Percentiles rank a stretch among this genome's conserved stretches.
Conservation (phyloP, 352 stramenopile species). For the Phytophthora pseudosyringae region DNA sequence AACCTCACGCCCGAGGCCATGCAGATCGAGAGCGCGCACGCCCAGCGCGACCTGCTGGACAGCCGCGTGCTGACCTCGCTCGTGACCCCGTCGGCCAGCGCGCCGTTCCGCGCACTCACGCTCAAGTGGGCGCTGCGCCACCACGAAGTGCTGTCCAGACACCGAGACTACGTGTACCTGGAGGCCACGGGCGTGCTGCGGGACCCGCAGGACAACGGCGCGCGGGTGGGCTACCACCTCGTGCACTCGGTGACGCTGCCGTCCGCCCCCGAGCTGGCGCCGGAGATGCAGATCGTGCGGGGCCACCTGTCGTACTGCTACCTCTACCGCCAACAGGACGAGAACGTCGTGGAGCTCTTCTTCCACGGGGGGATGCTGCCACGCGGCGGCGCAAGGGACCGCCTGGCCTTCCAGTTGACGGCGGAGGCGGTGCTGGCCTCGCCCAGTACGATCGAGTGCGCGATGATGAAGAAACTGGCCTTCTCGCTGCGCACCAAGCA, state of each 20-base stretch:
- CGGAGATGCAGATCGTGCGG: conserved; percentile 71
- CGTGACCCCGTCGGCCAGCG: conserved; percentile 39
- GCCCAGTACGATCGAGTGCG: conserved; percentile 51
- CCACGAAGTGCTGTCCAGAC: conserved; percentile 61
- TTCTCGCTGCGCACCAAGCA: conserved; percentile 58
- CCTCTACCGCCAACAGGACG: conserved; percentile 48
- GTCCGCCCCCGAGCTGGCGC: conserved; percentile 56
- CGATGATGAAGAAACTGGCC: conserved; percentile 77
- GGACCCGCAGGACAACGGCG: conserved; percentile 43
- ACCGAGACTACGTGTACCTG: conserved; percentile 73
- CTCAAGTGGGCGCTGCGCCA: conserved; percentile 74
- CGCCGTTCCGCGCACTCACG: conserved; percentile 65
- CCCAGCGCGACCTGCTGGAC: conserved; percentile 58
- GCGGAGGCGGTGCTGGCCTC: conserved; percentile 54
- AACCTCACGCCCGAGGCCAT: conserved; percentile 68
- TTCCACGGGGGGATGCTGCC: conserved; percentile 61
- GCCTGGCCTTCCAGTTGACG: conserved; percentile 49
- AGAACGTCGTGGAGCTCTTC: conserved; percentile 58
- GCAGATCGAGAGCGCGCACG: conserved; percentile 59
- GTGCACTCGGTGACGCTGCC: conserved; percentile 64
- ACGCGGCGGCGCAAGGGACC: conserved; percentile 53
- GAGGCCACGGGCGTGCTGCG: conserved; percentile 65
- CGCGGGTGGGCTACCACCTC: conserved; percentile 60
- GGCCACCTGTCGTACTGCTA: conserved; percentile 64
- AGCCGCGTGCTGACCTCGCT: conserved; percentile 61